These are phyloP conservation scores for Mycena rebaudengoi DNA, from an alignment of 768 basidiomycete genomes.

Conservation along the genomic window DNA sequence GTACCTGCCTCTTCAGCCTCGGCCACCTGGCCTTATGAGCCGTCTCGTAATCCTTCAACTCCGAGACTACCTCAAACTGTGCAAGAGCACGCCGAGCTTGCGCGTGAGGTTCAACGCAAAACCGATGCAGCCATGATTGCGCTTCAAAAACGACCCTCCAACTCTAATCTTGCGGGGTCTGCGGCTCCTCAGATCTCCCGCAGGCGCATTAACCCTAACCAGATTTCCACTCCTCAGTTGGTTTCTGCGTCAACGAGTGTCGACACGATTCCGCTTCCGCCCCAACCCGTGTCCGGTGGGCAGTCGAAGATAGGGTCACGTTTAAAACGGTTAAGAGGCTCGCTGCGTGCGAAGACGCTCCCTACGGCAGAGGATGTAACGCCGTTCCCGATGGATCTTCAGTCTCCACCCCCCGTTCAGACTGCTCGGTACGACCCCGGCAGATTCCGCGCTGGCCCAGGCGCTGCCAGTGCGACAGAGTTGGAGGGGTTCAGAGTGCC, in stretches of 20 bases:
- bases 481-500: conserved; percentile 61
- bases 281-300: conserved; percentile 54
- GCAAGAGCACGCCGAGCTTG: conserved; percentile 63
- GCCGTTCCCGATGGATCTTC: conserved; percentile 51
- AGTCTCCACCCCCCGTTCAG: conserved; percentile 47
- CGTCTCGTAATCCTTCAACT: conserved; percentile 52
- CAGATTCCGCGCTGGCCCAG: conserved; percentile 43
- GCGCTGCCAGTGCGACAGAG: conserved; percentile 58
- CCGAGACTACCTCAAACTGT: conserved; percentile 52
- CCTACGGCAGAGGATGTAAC: conserved; percentile 58
- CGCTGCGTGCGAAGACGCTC: conserved; percentile 62
- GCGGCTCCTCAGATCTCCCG: conserved; percentile 54
- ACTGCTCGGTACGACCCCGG: conserved; percentile 52
- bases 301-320: conserved; percentile 74
- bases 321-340: conserved; percentile 76
- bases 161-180: conserved; percentile 51
- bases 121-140: conserved; percentile 72
- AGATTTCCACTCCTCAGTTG: conserved; percentile 72
- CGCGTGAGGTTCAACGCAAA: conserved; percentile 71
- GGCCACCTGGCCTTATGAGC: conserved; percentile 41
- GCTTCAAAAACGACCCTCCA: conserved; percentile 60
- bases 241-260: conserved; percentile 75
- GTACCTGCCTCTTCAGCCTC: conserved; percentile 35
- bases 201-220: conserved; percentile 66
- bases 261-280: conserved; percentile 69